A percentile compares a stretch with the other conserved stretches of the same genome.
Evolutionary conservation across 371 early-diverging fungal species (phyloP).

Genomic region (Umbelopsis sp.): DNA sequence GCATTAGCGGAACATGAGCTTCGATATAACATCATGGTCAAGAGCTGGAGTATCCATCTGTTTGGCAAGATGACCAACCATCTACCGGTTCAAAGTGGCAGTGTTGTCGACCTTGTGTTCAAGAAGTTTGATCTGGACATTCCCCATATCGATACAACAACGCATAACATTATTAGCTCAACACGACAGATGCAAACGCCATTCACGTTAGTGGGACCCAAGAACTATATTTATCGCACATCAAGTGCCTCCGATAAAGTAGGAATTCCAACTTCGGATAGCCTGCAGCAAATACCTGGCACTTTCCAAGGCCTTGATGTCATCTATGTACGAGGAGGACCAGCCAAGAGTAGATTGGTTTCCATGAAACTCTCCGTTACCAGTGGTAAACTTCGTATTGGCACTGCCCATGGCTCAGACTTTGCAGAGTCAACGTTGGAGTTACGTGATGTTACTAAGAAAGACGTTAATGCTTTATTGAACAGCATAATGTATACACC

Average conservation of each 20-base stretch:
- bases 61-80: slow-evolving; percentile 68
- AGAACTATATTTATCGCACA: slow-evolving; percentile 40
- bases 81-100: slow-evolving; percentile 50
- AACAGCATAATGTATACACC: slow-evolving; percentile 42
- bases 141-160: slow-evolving; percentile 41
- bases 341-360: slow-evolving; percentile 27
- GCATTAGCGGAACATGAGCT: slow-evolving; percentile 56
- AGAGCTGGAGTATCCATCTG: slow-evolving; percentile 58
- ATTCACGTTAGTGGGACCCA: slow-evolving; percentile 33
- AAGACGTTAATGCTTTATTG: slow-evolving; percentile 42
- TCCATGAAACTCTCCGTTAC: slow-evolving; percentile 32
- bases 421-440: slow-evolving; percentile 23
- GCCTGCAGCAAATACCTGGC: slow-evolving; percentile 45
- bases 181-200: slow-evolving; percentile 35
- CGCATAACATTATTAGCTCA: slow-evolving; percentile 38
- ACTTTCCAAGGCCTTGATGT: slow-evolving; percentile 60
- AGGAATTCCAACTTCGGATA: slow-evolving; percentile 39
- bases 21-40: slow-evolving; percentile 37
- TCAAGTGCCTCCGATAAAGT: slow-evolving; percentile 26
- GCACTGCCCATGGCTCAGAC: slow-evolving; percentile 22
- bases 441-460: slow-evolving; percentile 29
- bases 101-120: slow-evolving; percentile 57
- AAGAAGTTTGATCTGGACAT: slow-evolving; percentile 57
- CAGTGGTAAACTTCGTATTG: slow-evolving; percentile 30
- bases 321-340: slow-evolving; percentile 58